Base-by-base conservation (phyloP, 2,329 filamentous ascomycete species). In the Sclerotinia spermophila region DNA sequence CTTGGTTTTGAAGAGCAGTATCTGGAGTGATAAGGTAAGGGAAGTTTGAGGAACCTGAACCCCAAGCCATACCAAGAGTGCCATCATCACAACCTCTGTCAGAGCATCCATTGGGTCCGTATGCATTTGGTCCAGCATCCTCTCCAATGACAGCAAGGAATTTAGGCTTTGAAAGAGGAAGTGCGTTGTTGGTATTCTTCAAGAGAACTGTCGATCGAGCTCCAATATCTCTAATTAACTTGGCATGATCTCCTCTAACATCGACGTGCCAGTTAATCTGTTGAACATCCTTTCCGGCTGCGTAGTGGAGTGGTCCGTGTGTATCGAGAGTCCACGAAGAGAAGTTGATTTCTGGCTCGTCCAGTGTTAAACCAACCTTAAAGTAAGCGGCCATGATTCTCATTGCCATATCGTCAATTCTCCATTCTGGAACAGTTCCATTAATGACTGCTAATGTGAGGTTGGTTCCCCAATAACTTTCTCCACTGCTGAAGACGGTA, bases 361-460 rank as follows among this genome's bases (percentile, higher is more conserved):
- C 67, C 82, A 88, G 75, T 0, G 82, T 84, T 73, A 84, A 83
- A 67, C 88, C 87, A 51, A 90, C 87, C 80, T 91, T 90, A 83
- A 90, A 91, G 78, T 86, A 89, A 55, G 89, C 84, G 7, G 89
- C 85, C 87, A 91, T 90, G 78, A 92, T 97, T 76, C 96, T 89
- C 81, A 93, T 91, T 7, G 89, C 92, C 90, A 97, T 97, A 78
- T 98, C 96, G 76, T 97, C 94, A 15, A 98, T 80, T 66, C 95
- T 88, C 86, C 92, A 97, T 75, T 92, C 88, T 0, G 95, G 93
- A 44, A 98, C 83, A 0, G 94, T 97, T 48, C 94, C 94, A 78
- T 98, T 97, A 75, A 97, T 81, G 8, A 97, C 89, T 1, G 92
- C 92, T 62, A 97, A 83, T 2, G 95, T 97, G 75, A 98, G 81